Base-by-base conservation (phyloP, 306 rosid species). In the Ceratonia siliqua region DNA sequence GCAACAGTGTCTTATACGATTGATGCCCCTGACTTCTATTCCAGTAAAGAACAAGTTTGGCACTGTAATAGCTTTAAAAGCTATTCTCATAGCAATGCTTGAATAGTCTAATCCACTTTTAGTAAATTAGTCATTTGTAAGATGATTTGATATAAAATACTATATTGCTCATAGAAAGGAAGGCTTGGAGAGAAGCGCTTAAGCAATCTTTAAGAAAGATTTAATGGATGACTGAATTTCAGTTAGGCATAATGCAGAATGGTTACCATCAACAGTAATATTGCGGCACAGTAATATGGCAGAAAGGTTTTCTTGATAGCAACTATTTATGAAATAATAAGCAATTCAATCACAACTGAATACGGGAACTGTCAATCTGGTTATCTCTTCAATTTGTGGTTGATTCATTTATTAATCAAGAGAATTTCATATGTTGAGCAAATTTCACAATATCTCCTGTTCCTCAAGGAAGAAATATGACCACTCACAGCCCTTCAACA, bases 61-160 rank as follows among this genome's bases (percentile, higher is more conserved):
- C 17, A 54, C 22, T 39, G 13, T 52, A 7, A 15, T 13, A 14
- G 50, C 63, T 52, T 52, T 10, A 52, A 52, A 49, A 22, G 20
- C 30, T 39, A 49, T 18, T 59, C 21, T 70, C 49, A 61, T 52
- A 12, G 27, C 38, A 2, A 21, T 28, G 24, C 53, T 46, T n/a
- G n/a, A 20, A 77, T n/a, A 10, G 22, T 33, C 20, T 68, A 12
- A 41, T 62, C 58, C 52, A 0, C 0, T 42, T 78, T 62, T 17
- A 58, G 38, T 69, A n/a, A 49, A 50, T 61, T 36, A 62, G 42
- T 74, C 17, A 49, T 10, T 67, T 74, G 13, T 66, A 35, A 15
- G 48, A 74, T 59, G 52, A 57, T 12, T 25, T 42, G 21, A 55
- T 25, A 12, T 55, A 25, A 25, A 49, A 49, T 2, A 12, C 0